These are phyloP conservation scores for Globisporangium recalcitrans DNA, from an alignment of 352 stramenopile species.

Conservation along the genomic window DNA sequence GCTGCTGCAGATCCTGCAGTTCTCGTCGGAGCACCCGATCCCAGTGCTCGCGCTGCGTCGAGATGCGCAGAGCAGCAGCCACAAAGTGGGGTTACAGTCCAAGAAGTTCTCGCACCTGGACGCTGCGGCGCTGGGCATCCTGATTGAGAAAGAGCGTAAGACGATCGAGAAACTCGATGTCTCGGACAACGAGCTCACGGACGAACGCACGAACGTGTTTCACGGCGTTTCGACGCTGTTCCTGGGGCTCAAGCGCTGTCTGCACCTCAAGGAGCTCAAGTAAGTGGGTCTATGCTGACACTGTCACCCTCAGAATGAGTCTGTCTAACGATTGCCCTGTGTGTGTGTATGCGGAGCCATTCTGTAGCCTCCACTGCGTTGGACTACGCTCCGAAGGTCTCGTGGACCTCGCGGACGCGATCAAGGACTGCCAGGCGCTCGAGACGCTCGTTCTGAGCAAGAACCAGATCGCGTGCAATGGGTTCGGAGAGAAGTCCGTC, in stretches of 20 bases:
- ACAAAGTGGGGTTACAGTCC: constrained; percentile 20
- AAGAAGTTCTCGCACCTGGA: constrained; percentile 56
- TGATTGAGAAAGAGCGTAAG: constrained; percentile 51
- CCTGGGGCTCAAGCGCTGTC: constrained; percentile 37
- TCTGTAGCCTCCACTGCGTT: constrained; percentile 26
- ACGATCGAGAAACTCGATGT: constrained; percentile 40
- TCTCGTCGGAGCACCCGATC: constrained; percentile 33
- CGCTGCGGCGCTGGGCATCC: constrained; percentile 40
- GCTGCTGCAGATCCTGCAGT: constrained; percentile 41
- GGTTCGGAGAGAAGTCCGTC: constrained; percentile 44
- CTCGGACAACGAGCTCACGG: constrained; percentile 49
- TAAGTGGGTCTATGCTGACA: constrained; percentile 18
- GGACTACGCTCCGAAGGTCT: constrained; percentile 52
- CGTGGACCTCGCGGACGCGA: constrained; percentile 36
- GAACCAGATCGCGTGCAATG: constrained; percentile 50
- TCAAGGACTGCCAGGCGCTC: constrained; percentile 32
- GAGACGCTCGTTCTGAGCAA: constrained; percentile 44
- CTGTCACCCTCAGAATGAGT: not conserved
- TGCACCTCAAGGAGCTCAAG: constrained; percentile 49
- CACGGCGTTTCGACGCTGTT: constrained; percentile 48
- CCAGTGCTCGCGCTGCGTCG: constrained; percentile 25
- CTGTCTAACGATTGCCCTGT: not conserved
- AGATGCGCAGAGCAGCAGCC: constrained; percentile 25
- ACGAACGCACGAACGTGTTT: constrained; percentile 41
- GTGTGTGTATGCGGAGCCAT: not conserved